phyloP scores from a whole-genome alignment of 2,329 filamentous ascomycete species.

The Trichoderma atroviride region DNA sequence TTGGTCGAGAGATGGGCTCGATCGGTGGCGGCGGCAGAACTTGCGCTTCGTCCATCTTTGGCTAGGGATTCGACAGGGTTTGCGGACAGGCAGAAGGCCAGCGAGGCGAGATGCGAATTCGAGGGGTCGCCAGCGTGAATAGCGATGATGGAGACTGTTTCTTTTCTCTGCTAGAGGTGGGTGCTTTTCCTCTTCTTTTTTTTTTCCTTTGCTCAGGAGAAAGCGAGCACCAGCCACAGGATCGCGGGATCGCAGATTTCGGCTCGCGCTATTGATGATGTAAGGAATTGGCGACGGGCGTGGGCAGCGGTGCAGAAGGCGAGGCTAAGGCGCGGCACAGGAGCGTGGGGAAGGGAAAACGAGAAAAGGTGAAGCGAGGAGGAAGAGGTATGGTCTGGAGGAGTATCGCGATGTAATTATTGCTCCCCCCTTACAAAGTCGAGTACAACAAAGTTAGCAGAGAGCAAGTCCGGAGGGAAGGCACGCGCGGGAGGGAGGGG shows the following conservation, averaged over 20 bases:
- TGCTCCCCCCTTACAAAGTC: constrained; percentile 18
- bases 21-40: constrained; percentile 44
- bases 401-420: constrained; percentile 25
- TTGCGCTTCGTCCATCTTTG: constrained; percentile 52
- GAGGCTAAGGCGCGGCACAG: constrained; percentile 14
- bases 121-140: constrained; percentile 25
- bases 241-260: constrained; percentile 25
- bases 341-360: constrained; percentile 13
- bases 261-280: constrained; percentile 23
- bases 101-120: constrained; percentile 11
- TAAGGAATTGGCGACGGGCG: constrained; percentile 19
- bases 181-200: background rate
- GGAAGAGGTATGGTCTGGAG: background rate
- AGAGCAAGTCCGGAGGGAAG: constrained; percentile 24
- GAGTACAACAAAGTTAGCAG: background rate
- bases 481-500: constrained; percentile 26
- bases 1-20: constrained; percentile 54
- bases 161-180: background rate
- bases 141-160: background rate
- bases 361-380: background rate
- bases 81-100: constrained; percentile 7
- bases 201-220: constrained; percentile 6
- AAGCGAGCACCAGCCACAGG: constrained; percentile 17
- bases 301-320: constrained; percentile 12
- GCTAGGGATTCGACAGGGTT: constrained; percentile 29